Evolutionary conservation across 768 basidiomycete genomes (phyloP).

Genomic region (Leucocoprinus birnbaumii): DNA sequence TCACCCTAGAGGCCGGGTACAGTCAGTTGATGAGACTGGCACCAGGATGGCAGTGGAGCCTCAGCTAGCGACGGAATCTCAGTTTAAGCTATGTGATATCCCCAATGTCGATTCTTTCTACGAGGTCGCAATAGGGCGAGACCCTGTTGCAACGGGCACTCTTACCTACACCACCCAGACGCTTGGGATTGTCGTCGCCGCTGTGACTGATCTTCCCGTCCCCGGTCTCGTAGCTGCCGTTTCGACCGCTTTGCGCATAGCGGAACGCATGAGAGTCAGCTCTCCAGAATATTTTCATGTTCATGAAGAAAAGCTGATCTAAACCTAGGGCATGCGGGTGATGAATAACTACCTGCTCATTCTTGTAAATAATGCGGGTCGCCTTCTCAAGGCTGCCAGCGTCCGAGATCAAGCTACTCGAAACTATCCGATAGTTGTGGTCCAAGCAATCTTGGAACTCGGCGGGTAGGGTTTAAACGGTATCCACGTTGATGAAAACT

Average conservation of each 20-base stretch:
- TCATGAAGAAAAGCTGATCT: neutral
- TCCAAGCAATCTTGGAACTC: neutral
- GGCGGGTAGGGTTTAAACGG: neutral
- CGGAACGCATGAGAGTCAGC: neutral
- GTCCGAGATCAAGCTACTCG: neutral
- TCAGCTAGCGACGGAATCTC: no score
- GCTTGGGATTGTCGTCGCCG: neutral
- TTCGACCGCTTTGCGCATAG: neutral
- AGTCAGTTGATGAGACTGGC: no score
- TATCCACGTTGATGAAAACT: no score
- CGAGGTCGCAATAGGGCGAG: neutral
- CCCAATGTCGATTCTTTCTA: neutral
- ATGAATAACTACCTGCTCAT: neutral
- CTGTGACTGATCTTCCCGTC: neutral
- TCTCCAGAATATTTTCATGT: neutral
- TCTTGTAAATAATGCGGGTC: neutral
- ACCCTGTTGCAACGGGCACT: neutral
- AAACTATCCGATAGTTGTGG: neutral
- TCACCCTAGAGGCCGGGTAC: no score
- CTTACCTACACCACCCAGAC: slow-evolving; percentile 1
- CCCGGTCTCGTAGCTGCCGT: slow-evolving; percentile 5
- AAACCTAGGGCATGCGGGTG: neutral
- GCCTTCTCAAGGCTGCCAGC: neutral
- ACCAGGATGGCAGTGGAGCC: no score
- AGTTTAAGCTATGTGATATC: no score